Evolutionary conservation across 2,329 filamentous ascomycete species (phyloP), one percentile per base, ranked within the genome.

Genomic region (Didymella pomorum): DNA sequence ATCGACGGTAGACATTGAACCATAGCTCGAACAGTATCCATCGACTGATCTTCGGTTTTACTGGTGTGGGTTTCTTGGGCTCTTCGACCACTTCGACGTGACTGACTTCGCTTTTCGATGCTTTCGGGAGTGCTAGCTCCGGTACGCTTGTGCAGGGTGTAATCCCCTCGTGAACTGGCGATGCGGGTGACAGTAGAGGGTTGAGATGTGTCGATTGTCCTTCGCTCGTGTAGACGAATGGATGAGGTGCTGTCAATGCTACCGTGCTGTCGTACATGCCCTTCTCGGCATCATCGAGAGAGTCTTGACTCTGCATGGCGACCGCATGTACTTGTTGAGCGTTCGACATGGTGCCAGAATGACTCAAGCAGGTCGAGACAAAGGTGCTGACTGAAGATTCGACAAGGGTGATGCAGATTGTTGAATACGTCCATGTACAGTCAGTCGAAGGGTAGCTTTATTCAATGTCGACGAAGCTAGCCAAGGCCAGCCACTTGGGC

Each of bases 1-100:
- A 73, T 48, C 73, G 74, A 25, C 73, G 68, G 55, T 76, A 76
- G 2, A 69, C 73, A 59, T 76, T 75, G 66, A 73, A 75, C 73
- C 73, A 76, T 26, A 76, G 63, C 11, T 70, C 62, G 39, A 72
- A 66, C 6, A 72, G 46, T 28, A 76, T 62, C 72, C 72, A 72
- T 51, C 69, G 64, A 49, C 68, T 70, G 37, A 71, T 63, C 18
- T 66, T 70, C 18, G 63, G 58, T 46, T 70, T 70, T 11, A 42
- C 37, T 35, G 67, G 64, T 42, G 60, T 50, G 7, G 63, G 56
- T 41, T 70, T 69, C 39, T 69, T 68, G 29, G 52, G 56, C 2
- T 62, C 56, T 14, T 69, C 56, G 12, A 68, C 48, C 23, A 54
- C 54, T 9, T 62, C 63, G 26, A 66, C 62, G 42, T 69, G 64